A percentile compares a stretch with the other conserved stretches of the same genome.
These are phyloP conservation scores for Pedinophyceae sp. DNA, from an alignment of 139 green algal species.

Conservation along the genomic window DNA sequence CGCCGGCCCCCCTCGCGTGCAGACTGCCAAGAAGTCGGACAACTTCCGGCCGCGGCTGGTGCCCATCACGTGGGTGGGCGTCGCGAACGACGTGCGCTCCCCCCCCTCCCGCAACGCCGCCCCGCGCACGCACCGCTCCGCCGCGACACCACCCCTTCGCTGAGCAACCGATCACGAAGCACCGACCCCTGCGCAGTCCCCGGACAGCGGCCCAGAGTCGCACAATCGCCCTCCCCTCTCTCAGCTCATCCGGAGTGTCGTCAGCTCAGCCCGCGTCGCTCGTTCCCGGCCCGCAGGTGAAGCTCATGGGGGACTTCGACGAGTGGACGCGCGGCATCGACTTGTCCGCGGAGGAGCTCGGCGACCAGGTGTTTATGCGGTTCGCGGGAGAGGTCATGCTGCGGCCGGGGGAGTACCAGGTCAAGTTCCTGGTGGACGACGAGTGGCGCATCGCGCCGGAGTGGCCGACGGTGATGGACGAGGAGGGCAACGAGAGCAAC, in stretches of 20 bases:
- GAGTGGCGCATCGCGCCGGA: slow-evolving; percentile 11
- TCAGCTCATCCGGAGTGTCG: no score
- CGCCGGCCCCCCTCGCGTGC: not conserved
- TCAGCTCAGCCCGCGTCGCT: no score
- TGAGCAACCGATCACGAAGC: no score
- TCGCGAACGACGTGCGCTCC: not conserved
- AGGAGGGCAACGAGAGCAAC: slow-evolving; percentile 1
- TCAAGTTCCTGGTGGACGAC: slow-evolving; percentile 19
- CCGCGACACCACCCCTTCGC: no score
- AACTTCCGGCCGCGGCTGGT: not conserved
- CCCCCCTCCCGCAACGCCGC: no score
- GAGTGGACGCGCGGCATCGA: slow-evolving; percentile 37
- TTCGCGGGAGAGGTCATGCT: slow-evolving; percentile 18
- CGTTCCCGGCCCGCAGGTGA: slow-evolving; percentile 9
- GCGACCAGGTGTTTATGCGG: slow-evolving; percentile 28
- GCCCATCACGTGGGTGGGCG: not conserved
- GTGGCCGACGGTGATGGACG: slow-evolving; percentile 9
- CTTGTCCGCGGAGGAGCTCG: slow-evolving; percentile 25
- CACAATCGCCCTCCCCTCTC: no score
- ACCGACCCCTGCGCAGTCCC: no score
- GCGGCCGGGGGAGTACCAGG: slow-evolving; percentile 8
- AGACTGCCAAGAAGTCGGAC: not conserved
- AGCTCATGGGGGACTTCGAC: slow-evolving; percentile 43
- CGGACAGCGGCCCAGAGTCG: no score
- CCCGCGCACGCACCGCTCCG: no score